These are phyloP conservation scores for Rhodomyrtus tomentosa DNA, from an alignment of 345 rosid genomes.

Conservation along the genomic window DNA sequence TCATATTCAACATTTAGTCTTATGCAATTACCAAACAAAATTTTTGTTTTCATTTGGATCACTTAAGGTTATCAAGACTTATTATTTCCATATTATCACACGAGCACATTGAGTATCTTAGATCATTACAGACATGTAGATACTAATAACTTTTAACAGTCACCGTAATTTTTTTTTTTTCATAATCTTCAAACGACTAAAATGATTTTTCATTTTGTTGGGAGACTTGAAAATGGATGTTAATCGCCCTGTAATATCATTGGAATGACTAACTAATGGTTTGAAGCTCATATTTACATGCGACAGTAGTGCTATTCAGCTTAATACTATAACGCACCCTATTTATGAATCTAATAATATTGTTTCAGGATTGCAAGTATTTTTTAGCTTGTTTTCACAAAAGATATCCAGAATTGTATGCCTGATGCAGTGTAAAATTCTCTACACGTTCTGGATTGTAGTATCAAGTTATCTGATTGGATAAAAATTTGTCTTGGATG, in stretches of 20 bases:
- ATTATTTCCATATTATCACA: background rate
- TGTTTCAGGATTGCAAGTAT: background rate
- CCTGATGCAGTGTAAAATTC: background rate
- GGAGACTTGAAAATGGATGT: background rate
- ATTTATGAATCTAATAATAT: background rate
- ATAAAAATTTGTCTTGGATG: constrained; percentile 2
- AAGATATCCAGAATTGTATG: background rate
- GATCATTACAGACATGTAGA: background rate
- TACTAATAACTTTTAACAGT: background rate
- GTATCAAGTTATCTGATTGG: background rate
- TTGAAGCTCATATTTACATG: background rate
- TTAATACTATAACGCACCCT: background rate
- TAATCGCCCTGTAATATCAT: background rate
- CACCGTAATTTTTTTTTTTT: background rate
- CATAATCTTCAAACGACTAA: background rate
- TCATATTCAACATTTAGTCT: background rate
- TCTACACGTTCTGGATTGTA: background rate
- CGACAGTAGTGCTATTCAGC: background rate
- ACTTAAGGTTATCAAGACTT: background rate
- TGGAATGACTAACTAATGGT: background rate
- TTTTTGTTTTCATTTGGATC: background rate
- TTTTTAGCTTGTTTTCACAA: background rate
- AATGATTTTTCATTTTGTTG: background rate
- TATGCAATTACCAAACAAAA: background rate
- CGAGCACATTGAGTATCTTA: background rate